Evolutionary conservation across 2,329 filamentous ascomycete species (phyloP), one percentile per base, ranked within the genome.

Genomic region (Pseudogymnoascus sp.): DNA sequence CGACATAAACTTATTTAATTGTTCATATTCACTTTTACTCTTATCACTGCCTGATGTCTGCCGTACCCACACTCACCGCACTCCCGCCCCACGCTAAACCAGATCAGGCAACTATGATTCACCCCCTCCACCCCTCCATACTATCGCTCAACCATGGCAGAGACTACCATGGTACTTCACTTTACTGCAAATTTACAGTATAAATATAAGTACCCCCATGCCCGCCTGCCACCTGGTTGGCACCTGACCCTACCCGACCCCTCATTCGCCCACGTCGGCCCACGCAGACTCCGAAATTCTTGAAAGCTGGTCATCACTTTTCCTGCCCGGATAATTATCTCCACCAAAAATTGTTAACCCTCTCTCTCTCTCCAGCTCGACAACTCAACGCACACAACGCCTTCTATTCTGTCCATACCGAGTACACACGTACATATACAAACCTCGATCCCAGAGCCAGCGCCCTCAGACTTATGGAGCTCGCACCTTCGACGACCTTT

Each of bases 241-340:
- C 45, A 52, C 45, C 45, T 52, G 45, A 52, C 45, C 45, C 45
- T 30, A 12, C 45, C 45, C n/a, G n/a, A 52, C 45, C 45, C 45
- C 26, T 52, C 45, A 52, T 52, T 52, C 45, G 45, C 45, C 45
- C 26, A 52, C 26, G n/a, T 33, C 10, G 45, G 45, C 45, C 45
- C 45, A 52, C 45, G 30, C 18, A 52, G 26, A 52, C 45, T 7
- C n/a, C 45, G 45, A 33, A 33, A 52, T 52, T 52, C 26, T 30
- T 52, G 45, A 38, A 52, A 26, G 26, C 45, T 52, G 45, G 26
- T 33, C 45, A 52, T 30, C 45, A 52, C 23, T 30, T 52, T 52
- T 52, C 23, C 26, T 52, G 21, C 21, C 39, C 45, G 45, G 23
- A 52, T 52, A 19, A 52, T 52, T 52, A 52, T 33, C 45, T 52